Percentiles rank a stretch among this genome's conserved stretches.
phyloP scores from a whole-genome alignment of 768 basidiomycete genomes.

The Tylopilus sp. region DNA sequence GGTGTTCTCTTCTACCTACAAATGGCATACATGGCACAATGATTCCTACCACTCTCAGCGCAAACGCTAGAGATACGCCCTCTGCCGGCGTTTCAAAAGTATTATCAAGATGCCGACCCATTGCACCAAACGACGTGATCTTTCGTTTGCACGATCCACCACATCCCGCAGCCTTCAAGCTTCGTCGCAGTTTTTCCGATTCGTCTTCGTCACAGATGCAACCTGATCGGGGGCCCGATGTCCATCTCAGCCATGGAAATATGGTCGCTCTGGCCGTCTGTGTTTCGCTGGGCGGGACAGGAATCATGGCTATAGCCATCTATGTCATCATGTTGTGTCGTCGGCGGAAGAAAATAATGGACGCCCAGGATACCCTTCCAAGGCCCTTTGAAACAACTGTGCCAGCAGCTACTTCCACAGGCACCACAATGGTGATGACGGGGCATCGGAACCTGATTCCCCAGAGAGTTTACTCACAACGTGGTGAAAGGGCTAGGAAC shows the following conservation, averaged over 20 bases:
- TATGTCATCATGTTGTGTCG: conserved; percentile 18
- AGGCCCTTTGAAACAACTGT: conserved; percentile 20
- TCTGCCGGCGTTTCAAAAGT: background rate
- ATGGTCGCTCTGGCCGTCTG: conserved; percentile 17
- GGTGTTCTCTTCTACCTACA: conserved; percentile 23
- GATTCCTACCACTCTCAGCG: conserved; percentile 1
- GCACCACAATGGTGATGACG: background rate
- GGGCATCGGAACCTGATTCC: background rate
- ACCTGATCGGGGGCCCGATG: background rate
- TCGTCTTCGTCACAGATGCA: conserved; percentile 6
- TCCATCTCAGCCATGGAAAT: conserved; percentile 1
- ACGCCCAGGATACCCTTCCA: conserved; percentile 24
- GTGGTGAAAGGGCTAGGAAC: background rate
- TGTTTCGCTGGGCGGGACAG: conserved; percentile 20
- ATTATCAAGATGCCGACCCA: conserved; percentile 13
- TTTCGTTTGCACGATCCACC: background rate
- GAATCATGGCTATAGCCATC: conserved; percentile 11
- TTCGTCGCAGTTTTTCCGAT: background rate
- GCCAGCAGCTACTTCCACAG: conserved; percentile 7
- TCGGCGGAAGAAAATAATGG: conserved; percentile 10
- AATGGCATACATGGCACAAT: conserved; percentile 34
- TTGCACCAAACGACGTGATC: background rate
- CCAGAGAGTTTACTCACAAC: background rate
- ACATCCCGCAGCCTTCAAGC: background rate
- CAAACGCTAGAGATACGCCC: conserved; percentile 4